Base-by-base conservation (phyloP, 1,139 yeast genomes). In the Magnusiomyces tetraspermus region DNA sequence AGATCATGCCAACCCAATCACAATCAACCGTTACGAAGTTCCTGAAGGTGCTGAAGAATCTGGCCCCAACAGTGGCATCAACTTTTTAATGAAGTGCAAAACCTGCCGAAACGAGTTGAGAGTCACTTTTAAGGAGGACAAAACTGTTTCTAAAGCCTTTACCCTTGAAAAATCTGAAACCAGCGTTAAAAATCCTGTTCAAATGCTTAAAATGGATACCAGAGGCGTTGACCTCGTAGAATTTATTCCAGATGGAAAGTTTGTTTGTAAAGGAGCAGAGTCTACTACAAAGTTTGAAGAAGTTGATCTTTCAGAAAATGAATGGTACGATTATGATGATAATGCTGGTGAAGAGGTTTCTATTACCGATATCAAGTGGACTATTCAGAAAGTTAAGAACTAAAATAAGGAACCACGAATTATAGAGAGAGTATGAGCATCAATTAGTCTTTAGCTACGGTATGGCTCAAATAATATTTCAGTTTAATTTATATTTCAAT, bases 311-410 rank as follows among this genome's bases (percentile, higher is more conserved):
- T 78, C 76, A 44, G 97, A 88, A 43, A 80, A 78, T 46, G 97
- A 92, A 65, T 90, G 96, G 95, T 92, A 83, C 66, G 98, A 92
- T 63, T 94, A 90, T 65, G 97, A 92, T 65, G 97, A 92, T 55
- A 79, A 82, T 62, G 83, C 86, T 3, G 79, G 81, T 11, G 79
- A 74, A 28, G 97, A 92, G 67, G 97, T 89, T 23, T 81, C 94
- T 42, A 77, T 92, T 17, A 80, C 85, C 1, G 92, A 87, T 8
- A 75, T 82, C 21, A 65, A 72, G 52, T 89, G 95, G 86, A 76
- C 73, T 11, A 67, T 82, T 52, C 58, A 57, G 24, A 64, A 63
- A 54, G 48, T 53, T 3, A 53, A 53, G 19, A 36, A 36, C 11
- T 36, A 36, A 28, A 11, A 28, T 8, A 8, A 28, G 6, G 11